Evolutionary conservation across 306 rosid species (phyloP).

Genomic region (Hippophae gyantsensis): DNA sequence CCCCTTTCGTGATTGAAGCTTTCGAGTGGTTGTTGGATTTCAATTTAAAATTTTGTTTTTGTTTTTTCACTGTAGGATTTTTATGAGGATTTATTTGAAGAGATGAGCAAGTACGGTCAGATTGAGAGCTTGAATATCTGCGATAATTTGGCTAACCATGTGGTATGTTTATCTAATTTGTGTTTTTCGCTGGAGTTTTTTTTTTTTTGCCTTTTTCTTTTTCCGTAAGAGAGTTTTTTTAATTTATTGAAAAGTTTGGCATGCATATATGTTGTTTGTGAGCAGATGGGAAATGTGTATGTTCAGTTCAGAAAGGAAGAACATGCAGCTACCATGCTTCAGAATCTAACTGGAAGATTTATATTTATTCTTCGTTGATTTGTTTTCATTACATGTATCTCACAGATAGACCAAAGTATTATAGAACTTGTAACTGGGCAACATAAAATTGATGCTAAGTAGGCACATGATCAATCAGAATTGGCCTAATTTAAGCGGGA

Average conservation of each 20-base stretch:
- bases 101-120: conserved; percentile 70
- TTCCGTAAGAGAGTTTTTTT: too few relatives aligned
- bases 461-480: conserved; percentile 64
- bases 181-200: background rate
- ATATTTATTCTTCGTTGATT: background rate
- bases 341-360: conserved; percentile 38
- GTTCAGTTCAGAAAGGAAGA: conserved; percentile 85
- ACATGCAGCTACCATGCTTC: conserved; percentile 85
- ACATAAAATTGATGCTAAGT: conserved; percentile 84
- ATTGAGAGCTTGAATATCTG: conserved; percentile 95
- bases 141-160: conserved; percentile 93
- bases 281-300: conserved; percentile 88
- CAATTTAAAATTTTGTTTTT: background rate
- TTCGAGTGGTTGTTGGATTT: background rate
- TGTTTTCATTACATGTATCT: conserved; percentile 60
- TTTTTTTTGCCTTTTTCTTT: background rate
- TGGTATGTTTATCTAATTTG: conserved; percentile 30
- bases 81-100: conserved; percentile 27
- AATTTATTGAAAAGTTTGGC: too few relatives aligned
- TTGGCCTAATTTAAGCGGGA: conserved; percentile 79
- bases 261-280: background rate
- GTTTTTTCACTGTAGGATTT: conserved; percentile 40
- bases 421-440: conserved; percentile 76
- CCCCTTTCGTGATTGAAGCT: background rate
- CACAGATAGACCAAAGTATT: conserved; percentile 82